A percentile compares a stretch with the other conserved stretches of the same genome.
phyloP scores from a whole-genome alignment of 257 asterid genomes.

The Osmanthus fragrans region DNA sequence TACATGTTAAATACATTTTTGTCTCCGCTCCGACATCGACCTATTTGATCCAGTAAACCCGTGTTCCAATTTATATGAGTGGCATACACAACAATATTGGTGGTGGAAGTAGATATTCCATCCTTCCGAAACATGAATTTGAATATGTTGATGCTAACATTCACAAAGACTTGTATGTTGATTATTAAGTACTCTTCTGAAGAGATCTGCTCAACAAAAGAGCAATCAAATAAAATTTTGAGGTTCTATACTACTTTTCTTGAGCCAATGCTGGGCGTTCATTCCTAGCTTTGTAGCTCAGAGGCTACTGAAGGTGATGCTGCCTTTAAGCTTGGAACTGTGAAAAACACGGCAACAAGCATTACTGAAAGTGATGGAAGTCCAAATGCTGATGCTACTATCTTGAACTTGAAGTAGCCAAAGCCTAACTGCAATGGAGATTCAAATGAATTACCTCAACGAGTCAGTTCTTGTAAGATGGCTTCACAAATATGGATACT shows the following conservation, averaged over 20 bases:
- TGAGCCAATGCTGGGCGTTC: conserved; percentile 80
- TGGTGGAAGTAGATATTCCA: no score
- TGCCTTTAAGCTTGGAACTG: conserved; percentile 38
- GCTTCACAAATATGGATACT: conserved; percentile 47
- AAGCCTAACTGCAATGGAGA: conserved; percentile 60
- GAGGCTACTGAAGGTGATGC: conserved; percentile 55
- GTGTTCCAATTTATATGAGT: no score
- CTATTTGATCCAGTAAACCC: no score
- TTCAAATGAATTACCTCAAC: conserved; percentile 49
- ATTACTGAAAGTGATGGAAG: conserved; percentile 64
- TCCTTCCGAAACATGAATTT: conserved; percentile 70
- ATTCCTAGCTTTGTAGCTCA: conserved; percentile 48
- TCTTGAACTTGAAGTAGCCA: conserved; percentile 46
- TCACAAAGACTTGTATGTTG: conserved; percentile 77
- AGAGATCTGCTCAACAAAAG: conserved; percentile 92
- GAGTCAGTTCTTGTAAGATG: conserved; percentile 38
- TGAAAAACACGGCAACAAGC: conserved; percentile 37
- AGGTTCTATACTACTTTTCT: conserved; percentile 83
- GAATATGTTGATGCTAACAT: conserved; percentile 70
- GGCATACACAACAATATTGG: no score
- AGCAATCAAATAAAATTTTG: conserved; percentile 74
- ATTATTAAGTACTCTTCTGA: conserved; percentile 86
- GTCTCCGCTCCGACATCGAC: no score
- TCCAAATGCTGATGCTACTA: conserved; percentile 47
- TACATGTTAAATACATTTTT: background rate